phyloP scores from a whole-genome alignment of 768 basidiomycete genomes.

The Psilocybe tampanensis region DNA sequence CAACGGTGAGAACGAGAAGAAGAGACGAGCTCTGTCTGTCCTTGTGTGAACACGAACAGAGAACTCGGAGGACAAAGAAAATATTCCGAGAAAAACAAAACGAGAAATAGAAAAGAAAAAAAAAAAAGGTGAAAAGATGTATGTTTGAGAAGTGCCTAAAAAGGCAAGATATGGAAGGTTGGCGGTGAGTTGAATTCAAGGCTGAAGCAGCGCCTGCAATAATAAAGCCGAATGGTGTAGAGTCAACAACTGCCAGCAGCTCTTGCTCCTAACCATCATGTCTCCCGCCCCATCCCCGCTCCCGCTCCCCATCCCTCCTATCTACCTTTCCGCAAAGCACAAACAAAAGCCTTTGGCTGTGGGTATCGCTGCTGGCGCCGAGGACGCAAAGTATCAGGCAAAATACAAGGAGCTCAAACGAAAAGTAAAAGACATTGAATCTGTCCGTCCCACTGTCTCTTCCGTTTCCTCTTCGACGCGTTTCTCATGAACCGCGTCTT shows the following conservation, averaged over 20 bases:
- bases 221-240: slow-evolving; percentile 23
- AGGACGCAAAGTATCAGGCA: slow-evolving; percentile 84
- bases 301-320: slow-evolving; percentile 43
- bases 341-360: slow-evolving; percentile 53
- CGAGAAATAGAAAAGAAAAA: neutral
- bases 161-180: slow-evolving; percentile 39
- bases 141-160: slow-evolving; percentile 20
- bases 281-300: slow-evolving; percentile 64
- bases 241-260: slow-evolving; percentile 34
- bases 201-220: slow-evolving; percentile 20
- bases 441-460: slow-evolving; percentile 42
- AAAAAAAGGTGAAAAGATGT: neutral
- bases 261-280: slow-evolving; percentile 56
- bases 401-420: slow-evolving; percentile 89
- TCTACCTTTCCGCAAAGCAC: slow-evolving; percentile 37
- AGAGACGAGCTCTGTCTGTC: neutral
- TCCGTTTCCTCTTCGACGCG: slow-evolving; percentile 19
- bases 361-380: slow-evolving; percentile 77
- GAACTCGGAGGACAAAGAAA: neutral
- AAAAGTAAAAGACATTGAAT: slow-evolving; percentile 87
- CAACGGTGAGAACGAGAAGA: neutral
- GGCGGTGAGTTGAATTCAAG: slow-evolving; percentile 19
- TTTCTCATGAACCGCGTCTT: slow-evolving; percentile 5
- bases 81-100: no score
- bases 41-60: neutral